Evolutionary conservation across 2,329 filamentous ascomycete genomes (phyloP), one percentile per base, ranked within the genome.

Genomic region (Nannizziopsis arthrosporioides): DNA sequence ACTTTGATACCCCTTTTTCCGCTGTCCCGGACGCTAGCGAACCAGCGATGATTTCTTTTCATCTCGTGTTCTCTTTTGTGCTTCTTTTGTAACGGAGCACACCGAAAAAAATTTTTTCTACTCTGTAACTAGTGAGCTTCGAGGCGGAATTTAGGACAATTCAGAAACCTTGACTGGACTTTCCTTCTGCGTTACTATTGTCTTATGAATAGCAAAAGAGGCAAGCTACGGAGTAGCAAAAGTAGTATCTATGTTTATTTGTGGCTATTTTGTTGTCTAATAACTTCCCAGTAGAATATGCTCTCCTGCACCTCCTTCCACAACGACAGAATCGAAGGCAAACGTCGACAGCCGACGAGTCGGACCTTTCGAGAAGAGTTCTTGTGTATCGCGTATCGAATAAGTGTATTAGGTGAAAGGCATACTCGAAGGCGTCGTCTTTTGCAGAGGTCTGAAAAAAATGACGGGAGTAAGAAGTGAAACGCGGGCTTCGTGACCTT

Each of bases 251-350:
- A 42, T 47, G 34, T 47, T 41, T 35, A 10, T 22, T 40, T 42
- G 15, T 36, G 30, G 18, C 37, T 47, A 35, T 18, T 47, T 47
- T 42, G 17, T 27, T 36, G 32, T 47, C 45, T 41, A 42, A 47
- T 35, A 36, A 27, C 22, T 27, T 27, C 22, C 37, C 30, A 40
- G 18, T 36, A 14, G 22, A 47, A 42, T 37, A 39, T 36, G 15
- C 14, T 32, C 42, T 36, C 38, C 38, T 15, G 37, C 35, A 15
- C 38, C 14, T 18, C 36, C 6, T 8, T 18, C 37, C 22, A 9
- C 36, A 11, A 2, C 15, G 18, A 30, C 12, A 34, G n/a, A n/a
- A 19, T n/a, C n/a, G 44, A 47, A 41, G 10, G 27, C 9, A 37
- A 46, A 32, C n/a, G 34, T 31, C 34, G 35, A 45, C 15, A 35